Base-by-base conservation (phyloP, 164 flowering plant genomes). In the Macadamia tetraphylla region DNA sequence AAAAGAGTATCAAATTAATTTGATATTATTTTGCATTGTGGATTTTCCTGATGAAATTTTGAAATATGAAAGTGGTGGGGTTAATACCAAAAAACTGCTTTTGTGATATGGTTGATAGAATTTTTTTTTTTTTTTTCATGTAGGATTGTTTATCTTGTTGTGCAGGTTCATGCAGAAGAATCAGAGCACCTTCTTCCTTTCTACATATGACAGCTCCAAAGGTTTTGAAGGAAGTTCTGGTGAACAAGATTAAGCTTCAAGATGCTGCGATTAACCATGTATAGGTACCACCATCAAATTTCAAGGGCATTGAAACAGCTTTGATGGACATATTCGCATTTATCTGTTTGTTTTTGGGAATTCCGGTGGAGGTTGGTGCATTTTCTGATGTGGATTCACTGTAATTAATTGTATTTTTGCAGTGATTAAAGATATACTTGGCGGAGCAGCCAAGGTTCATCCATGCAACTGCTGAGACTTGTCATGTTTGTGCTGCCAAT, bases 101-200 rank as follows among this genome's bases (percentile, higher is more conserved):
- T 35, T 35, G 40, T 35, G 40, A 2, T 35, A 35, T 46, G 51
- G 9, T 46, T 46, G 51, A 46, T 46, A 23, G 23, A 23, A 23
- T 23, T 23, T 23, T 23, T 23, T 23, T 23, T 23, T 23, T 23
- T 23, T 23, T 23, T 23, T 23, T 23, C 23, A 23, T 23, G 23
- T 23, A 23, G 13, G 51, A 46, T 46, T 8, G 9, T 46, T 46
- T 46, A 11, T 46, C 1, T 53, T 63, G 30, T 52, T 1, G n/a
- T 67, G 70, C 87, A 89, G 91, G 73, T 89, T 80, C 76, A 70
- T 89, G 58, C 86, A 83, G 81, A 87, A 78, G 77, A 81, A 87
- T 66, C 91, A 80, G 73, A 80, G 74, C 67, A 62, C 71, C 3
- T 80, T 84, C 68, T 86, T 89, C 72, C 77, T 80, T 42, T 79